Evolutionary conservation across 2,329 filamentous ascomycete genomes (phyloP).

Genomic region (Cercospora canescens): DNA sequence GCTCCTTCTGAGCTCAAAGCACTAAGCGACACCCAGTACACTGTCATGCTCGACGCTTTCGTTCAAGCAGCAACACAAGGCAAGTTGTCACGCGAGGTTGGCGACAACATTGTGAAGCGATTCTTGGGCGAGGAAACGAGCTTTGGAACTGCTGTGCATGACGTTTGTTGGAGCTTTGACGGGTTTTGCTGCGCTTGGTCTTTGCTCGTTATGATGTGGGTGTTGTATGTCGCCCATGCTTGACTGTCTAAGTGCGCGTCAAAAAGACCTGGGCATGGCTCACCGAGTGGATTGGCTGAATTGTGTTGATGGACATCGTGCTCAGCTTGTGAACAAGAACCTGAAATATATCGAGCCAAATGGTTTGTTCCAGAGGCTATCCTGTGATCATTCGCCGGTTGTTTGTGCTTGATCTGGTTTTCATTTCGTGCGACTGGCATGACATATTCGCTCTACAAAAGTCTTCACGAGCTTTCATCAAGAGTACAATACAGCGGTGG

Average conservation of each 20-base stretch:
- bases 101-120: slow-evolving; percentile 1
- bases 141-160: not conserved
- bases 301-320: too few relatives aligned
- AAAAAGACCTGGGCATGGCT: too few relatives aligned
- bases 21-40: not conserved
- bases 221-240: not conserved
- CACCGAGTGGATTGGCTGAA: too few relatives aligned
- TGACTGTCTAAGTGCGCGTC: not conserved
- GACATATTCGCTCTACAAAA: too few relatives aligned
- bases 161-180: not conserved
- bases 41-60: slow-evolving; percentile 1
- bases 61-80: not conserved
- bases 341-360: too few relatives aligned
- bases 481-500: too few relatives aligned
- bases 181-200: not conserved
- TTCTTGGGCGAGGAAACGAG: not conserved
- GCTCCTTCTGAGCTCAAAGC: not conserved
- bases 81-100: not conserved
- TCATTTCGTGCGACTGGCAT: too few relatives aligned
- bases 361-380: too few relatives aligned
- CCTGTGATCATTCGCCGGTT: too few relatives aligned
- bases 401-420: too few relatives aligned
- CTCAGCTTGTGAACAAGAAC: too few relatives aligned
- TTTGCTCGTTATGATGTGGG: not conserved
- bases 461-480: too few relatives aligned